A percentile compares a stretch with the other conserved stretches of the same genome.
phyloP scores from a whole-genome alignment of 371 early-diverging fungal species.

The Encephalitozoon cuniculi region DNA sequence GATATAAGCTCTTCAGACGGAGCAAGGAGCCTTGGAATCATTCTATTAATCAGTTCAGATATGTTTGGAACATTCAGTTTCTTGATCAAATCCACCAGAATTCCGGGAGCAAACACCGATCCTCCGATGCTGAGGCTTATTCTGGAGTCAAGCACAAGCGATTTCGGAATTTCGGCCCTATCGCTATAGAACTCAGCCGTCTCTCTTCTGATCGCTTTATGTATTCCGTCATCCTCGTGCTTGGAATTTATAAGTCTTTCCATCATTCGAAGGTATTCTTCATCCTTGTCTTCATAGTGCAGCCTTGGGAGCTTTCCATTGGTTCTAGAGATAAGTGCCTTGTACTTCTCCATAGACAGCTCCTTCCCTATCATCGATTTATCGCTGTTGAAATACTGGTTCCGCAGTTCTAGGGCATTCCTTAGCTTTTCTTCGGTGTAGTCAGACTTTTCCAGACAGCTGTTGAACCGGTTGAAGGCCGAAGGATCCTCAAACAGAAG shows the following conservation, averaged over 20 bases:
- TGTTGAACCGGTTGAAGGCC: not conserved
- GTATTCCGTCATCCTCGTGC: slow-evolving; percentile 20
- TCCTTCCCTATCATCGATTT: slow-evolving; percentile 37
- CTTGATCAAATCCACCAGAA: slow-evolving; percentile 18
- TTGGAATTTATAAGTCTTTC: not conserved
- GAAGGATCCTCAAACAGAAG: not conserved
- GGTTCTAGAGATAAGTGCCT: not conserved
- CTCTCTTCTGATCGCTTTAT: slow-evolving; percentile 21
- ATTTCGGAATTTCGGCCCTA: not conserved
- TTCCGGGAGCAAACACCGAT: slow-evolving; percentile 46
- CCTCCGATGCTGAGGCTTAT: slow-evolving; percentile 54
- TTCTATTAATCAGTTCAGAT: slow-evolving; percentile 24
- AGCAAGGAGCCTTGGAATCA: slow-evolving; percentile 30
- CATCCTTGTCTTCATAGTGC: slow-evolving; percentile 9
- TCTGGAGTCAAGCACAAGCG: slow-evolving; percentile 34
- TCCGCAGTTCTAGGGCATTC: slow-evolving; percentile 15
- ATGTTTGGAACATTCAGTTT: slow-evolving; percentile 26
- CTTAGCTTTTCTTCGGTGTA: not conserved
- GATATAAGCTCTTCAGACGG: slow-evolving; percentile 35
- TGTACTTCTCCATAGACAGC: not conserved
- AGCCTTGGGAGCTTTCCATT: not conserved
- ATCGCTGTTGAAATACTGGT: slow-evolving; percentile 32
- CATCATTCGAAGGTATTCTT: slow-evolving; percentile 32
- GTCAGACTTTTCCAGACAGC: not conserved
- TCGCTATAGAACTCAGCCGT: slow-evolving; percentile 38